Conservation (phyloP, 108 stramenopile species). For the Cyclotella distinguenda region DNA sequence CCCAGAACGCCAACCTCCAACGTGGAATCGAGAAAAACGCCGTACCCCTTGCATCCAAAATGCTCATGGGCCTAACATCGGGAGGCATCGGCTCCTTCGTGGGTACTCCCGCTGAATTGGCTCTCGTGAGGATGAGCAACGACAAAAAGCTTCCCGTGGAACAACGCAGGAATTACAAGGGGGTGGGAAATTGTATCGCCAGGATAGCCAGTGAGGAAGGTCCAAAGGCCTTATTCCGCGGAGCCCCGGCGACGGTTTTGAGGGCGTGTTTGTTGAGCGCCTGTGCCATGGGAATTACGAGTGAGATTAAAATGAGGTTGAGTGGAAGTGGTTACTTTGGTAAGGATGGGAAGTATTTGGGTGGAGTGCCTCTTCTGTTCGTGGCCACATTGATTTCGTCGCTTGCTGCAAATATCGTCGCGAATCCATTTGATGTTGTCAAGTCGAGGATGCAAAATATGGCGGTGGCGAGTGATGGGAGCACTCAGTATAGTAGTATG, state of each 20-base stretch:
- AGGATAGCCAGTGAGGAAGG: conserved; percentile 71
- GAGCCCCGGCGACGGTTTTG: conserved; percentile 66
- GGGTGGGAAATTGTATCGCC: conserved; percentile 58
- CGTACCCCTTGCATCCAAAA: conserved; percentile 55
- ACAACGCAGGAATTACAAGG: conserved; percentile 65
- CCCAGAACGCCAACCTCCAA: conserved; percentile 50
- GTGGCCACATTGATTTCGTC: conserved; percentile 61
- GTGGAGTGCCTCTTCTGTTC: conserved; percentile 63
- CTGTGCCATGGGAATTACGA: conserved; percentile 63
- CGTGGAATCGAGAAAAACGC: conserved; percentile 62
- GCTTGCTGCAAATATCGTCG: conserved; percentile 64
- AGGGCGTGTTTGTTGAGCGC: conserved; percentile 64
- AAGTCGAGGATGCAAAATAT: conserved; percentile 68
- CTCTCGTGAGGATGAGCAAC: conserved; percentile 70
- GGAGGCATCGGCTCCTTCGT: conserved; percentile 76
- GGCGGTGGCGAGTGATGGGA: conserved; percentile 46
- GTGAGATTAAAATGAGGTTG: conserved; percentile 61
- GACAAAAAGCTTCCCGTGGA: conserved; percentile 64
- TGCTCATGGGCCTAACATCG: conserved; percentile 63
- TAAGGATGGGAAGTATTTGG: conserved; percentile 48
- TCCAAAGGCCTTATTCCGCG: conserved; percentile 50
- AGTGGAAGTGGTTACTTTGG: conserved; percentile 52
- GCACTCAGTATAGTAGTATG: conserved; percentile 51
- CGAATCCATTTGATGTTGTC: conserved; percentile 78
- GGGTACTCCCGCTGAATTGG: conserved; percentile 69